Base-by-base conservation (phyloP, 2,329 filamentous ascomycete genomes). In the Colletotrichum sidae region DNA sequence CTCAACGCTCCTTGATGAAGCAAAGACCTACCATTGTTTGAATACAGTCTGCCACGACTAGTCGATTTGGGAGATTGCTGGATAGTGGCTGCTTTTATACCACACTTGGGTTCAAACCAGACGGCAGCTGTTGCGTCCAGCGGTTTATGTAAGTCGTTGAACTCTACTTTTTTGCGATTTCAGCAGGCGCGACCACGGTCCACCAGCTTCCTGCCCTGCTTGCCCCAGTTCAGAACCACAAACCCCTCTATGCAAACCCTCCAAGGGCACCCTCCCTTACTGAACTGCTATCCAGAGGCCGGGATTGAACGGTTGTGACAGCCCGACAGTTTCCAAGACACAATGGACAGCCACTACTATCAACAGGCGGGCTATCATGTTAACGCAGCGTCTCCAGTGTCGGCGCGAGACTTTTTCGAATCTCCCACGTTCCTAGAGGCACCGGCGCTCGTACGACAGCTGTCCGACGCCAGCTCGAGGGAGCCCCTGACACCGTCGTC, bases 201-300 rank as follows among this genome's bases (percentile, higher is more conserved):
- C 25, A 25, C 25, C 25, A 25, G 46, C 35, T 38, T 38, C 53
- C 35, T 53, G 10, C 41, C 53, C 47, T 63, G 35, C 42, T 41
- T 54, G 37, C 46, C 41, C 37, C 37, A 44, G 25, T 17, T 56
- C n/a, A 37, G n/a, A 15, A 8, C 17, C 15, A n/a, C 44, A 42
- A 37, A 53, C 13, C 33, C 9, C 6, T 39, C n/a, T 39, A 55
- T 45, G 10, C 51, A 10, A 33, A 50, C 35, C 56, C 56, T 12
- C 8, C 47, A 37, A 65, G 58, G 33, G 41, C 52, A 34, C 37
- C 58, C 58, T 54, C 25, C 62, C 52, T 62, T 65, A 65, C 63
- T 65, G 63, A 65, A 65, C 46, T 65, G 58, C 52, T 63, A 62
- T 62, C 58, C 57, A 65, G 56, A 61, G 42, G 52, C 61, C 61